phyloP scores from a whole-genome alignment of 371 early-diverging fungal species.

The Chytridium lagenaria region DNA sequence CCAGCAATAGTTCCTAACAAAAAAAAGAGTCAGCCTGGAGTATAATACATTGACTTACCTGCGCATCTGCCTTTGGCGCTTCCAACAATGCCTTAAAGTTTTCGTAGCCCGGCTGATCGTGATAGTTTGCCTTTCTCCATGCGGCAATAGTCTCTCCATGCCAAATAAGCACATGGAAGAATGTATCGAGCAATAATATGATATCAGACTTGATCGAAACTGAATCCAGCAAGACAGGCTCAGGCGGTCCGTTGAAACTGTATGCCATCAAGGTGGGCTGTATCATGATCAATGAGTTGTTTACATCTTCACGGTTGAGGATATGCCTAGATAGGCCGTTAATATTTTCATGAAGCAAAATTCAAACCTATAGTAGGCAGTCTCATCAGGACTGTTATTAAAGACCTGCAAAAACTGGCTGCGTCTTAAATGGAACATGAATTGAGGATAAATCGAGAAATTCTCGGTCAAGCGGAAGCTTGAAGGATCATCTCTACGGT shows the following conservation, averaged over 20 bases:
- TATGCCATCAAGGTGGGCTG: slow-evolving; percentile 98
- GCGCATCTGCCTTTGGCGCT: slow-evolving; percentile 87
- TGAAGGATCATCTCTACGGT: slow-evolving; percentile 93
- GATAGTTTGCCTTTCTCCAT: slow-evolving; percentile 94
- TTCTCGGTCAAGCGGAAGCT: slow-evolving; percentile 92
- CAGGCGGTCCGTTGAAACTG: slow-evolving; percentile 86
- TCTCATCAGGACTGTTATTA: slow-evolving; percentile 99
- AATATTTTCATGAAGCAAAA: slow-evolving; percentile 18
- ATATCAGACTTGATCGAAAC: slow-evolving; percentile 95
- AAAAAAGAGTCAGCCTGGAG: neutral
- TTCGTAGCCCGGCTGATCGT: slow-evolving; percentile 89
- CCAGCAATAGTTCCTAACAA: slow-evolving; percentile 80
- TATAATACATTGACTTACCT: slow-evolving; percentile 47
- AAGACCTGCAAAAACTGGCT: slow-evolving; percentile 99
- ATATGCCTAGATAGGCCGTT: slow-evolving; percentile 69
- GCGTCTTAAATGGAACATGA: slow-evolving; percentile 99
- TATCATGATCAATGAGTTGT: slow-evolving; percentile 98
- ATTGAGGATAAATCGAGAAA: slow-evolving; percentile 99
- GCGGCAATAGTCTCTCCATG: slow-evolving; percentile 90
- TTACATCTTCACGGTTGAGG: slow-evolving; percentile 92
- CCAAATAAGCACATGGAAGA: slow-evolving; percentile 97
- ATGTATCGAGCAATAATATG: slow-evolving; percentile 97
- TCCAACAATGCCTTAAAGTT: slow-evolving; percentile 94
- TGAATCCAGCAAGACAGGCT: slow-evolving; percentile 97
- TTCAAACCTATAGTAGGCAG: slow-evolving; percentile 88